A percentile compares a stretch with the other conserved stretches of the same genome.
Conservation (phyloP, 2,329 filamentous ascomycete genomes). For the Beauveria medogensis region DNA sequence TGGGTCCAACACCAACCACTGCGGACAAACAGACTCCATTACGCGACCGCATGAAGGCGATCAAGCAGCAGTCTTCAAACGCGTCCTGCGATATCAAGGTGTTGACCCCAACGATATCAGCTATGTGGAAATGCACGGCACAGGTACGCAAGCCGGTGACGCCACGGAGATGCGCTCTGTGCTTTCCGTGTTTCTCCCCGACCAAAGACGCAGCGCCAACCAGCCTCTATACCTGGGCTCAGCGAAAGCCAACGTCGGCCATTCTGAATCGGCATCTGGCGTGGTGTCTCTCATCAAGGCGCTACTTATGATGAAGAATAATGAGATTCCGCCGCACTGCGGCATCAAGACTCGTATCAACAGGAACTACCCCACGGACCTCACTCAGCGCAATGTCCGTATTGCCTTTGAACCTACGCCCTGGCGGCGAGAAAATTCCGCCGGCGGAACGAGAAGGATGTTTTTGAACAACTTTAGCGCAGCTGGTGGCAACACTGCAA, state of each 20-base stretch:
- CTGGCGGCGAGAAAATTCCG: constrained; percentile 30
- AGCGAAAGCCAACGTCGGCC: constrained; percentile 57
- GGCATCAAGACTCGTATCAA: constrained; percentile 61
- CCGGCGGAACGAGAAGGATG: constrained; percentile 36
- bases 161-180: constrained; percentile 75
- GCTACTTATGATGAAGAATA: constrained; percentile 56
- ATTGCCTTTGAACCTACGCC: constrained; percentile 48
- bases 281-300: constrained; percentile 57
- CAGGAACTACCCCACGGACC: constrained; percentile 47
- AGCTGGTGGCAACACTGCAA: constrained; percentile 62
- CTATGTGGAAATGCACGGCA: constrained; percentile 87
- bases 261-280: constrained; percentile 55
- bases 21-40: constrained; percentile 72
- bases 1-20: constrained; percentile 72
- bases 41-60: constrained; percentile 74
- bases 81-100: constrained; percentile 63
- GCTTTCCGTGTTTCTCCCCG: constrained; percentile 44
- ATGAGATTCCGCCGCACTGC: constrained; percentile 55
- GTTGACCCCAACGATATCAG: constrained; percentile 69
- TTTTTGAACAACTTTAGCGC: constrained; percentile 65
- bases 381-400: constrained; percentile 48
- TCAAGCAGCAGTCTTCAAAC: constrained; percentile 62
- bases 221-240: constrained; percentile 54
- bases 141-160: constrained; percentile 79
- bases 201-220: constrained; percentile 34